These are phyloP conservation scores for Fusarium ramigenum DNA, from an alignment of 2,329 filamentous ascomycete genomes.

Conservation along the genomic window DNA sequence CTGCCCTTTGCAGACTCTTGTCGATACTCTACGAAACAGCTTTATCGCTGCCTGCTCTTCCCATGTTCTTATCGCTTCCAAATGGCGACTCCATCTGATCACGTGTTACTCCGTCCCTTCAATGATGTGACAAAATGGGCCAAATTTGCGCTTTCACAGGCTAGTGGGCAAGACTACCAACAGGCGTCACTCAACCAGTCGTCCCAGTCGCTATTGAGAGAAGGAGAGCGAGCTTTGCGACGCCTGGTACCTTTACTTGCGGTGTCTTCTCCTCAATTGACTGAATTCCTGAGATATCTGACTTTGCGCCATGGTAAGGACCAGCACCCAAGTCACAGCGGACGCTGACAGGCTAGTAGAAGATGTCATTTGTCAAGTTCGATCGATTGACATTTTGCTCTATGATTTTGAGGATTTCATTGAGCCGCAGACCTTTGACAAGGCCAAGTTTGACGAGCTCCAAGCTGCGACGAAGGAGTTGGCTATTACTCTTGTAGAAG, in stretches of 20 bases:
- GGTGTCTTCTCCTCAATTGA: neutral
- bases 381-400: neutral
- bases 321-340: neutral
- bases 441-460: neutral
- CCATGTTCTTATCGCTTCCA: neutral
- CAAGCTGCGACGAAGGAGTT: neutral
- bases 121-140: neutral
- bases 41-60: neutral
- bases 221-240: neutral
- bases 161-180: neutral
- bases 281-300: neutral
- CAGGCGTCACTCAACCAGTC: neutral
- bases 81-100: neutral
- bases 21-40: neutral
- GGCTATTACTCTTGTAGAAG: neutral
- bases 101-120: neutral
- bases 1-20: neutral
- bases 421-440: neutral
- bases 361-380: neutral
- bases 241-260: neutral
- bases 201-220: neutral
- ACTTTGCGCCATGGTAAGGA: neutral
- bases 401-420: neutral
- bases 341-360: neutral
- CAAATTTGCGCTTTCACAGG: neutral